These are phyloP conservation scores for Pythium plurisporium DNA, from an alignment of 352 stramenopile genomes.

Conservation along the genomic window DNA sequence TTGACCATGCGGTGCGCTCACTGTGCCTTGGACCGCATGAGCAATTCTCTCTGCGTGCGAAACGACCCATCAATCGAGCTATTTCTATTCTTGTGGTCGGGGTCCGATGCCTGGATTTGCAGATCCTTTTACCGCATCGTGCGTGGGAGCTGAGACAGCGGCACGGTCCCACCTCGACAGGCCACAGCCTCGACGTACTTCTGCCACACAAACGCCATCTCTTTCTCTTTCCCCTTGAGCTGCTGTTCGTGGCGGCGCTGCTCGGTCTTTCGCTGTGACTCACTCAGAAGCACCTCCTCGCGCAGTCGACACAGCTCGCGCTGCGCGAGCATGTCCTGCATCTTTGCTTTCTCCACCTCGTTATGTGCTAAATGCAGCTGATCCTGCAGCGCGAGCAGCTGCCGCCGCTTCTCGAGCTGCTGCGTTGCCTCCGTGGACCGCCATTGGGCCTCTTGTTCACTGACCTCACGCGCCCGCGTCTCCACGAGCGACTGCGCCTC, in stretches of 20 bases:
- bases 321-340: conserved; percentile 41
- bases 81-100: not conserved
- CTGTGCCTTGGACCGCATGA: not conserved
- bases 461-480: conserved; percentile 1
- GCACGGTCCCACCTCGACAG: not conserved
- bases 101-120: not conserved
- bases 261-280: conserved; percentile 51
- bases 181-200: conserved; percentile 50
- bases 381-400: conserved; percentile 27
- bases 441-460: conserved; percentile 25
- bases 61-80: not conserved
- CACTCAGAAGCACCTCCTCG: conserved; percentile 56
- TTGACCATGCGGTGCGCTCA: too few species aligned
- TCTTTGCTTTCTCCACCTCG: conserved; percentile 36
- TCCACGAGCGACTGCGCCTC: not conserved
- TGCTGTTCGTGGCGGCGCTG: conserved; percentile 44
- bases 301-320: conserved; percentile 49
- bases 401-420: conserved; percentile 28
- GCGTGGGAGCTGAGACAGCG: not conserved
- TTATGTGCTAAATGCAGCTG: conserved; percentile 25
- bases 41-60: not conserved
- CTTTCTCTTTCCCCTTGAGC: conserved; percentile 50
- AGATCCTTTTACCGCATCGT: not conserved
- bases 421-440: conserved; percentile 29
- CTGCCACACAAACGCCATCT: conserved; percentile 68